phyloP scores from a whole-genome alignment of 805 yeast species.

The Monosporozyma servazzii region DNA sequence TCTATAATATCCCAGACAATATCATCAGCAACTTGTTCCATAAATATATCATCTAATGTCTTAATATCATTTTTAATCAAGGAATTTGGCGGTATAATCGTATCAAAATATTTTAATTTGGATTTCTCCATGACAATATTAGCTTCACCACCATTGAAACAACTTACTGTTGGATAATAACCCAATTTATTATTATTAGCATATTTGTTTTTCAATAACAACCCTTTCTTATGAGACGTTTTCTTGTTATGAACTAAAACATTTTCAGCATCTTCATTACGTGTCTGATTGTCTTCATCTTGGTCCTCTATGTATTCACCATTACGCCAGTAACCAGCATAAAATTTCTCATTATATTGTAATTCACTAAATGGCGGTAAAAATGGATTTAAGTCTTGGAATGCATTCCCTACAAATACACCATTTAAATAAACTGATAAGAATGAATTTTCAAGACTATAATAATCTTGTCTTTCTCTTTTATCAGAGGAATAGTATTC shows the following conservation, averaged over 20 bases:
- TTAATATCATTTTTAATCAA: conserved; percentile 30
- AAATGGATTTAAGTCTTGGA: conserved; percentile 61
- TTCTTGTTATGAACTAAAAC: conserved; percentile 13
- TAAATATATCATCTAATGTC: conserved; percentile 51
- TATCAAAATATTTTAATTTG: conserved; percentile 36
- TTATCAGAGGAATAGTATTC: conserved; percentile 27
- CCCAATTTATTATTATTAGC: conserved; percentile 82
- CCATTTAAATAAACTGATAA: conserved; percentile 77
- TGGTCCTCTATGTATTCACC: conserved; percentile 10
- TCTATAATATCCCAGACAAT: conserved; percentile 76
- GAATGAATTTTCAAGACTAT: conserved; percentile 38
- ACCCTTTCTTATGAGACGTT: conserved; percentile 17
- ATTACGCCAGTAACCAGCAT: conserved; percentile 25
- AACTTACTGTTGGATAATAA: conserved; percentile 84
- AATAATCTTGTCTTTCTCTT: conserved; percentile 34
- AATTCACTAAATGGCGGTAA: conserved; percentile 67
- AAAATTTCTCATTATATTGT: conserved; percentile 33
- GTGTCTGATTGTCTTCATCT: not conserved
- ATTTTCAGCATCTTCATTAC: conserved; percentile 8
- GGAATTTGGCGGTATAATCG: conserved; percentile 27
- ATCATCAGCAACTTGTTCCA: conserved; percentile 69
- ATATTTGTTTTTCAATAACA: conserved; percentile 28
- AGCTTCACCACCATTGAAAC: conserved; percentile 71
- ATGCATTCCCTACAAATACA: conserved; percentile 49
- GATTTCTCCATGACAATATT: conserved; percentile 56